Evolutionary conservation across 495 filamentous ascomycete genomes (phyloP), one percentile per base, ranked within the genome.

Genomic region (Amphirosellinia nigrospora): DNA sequence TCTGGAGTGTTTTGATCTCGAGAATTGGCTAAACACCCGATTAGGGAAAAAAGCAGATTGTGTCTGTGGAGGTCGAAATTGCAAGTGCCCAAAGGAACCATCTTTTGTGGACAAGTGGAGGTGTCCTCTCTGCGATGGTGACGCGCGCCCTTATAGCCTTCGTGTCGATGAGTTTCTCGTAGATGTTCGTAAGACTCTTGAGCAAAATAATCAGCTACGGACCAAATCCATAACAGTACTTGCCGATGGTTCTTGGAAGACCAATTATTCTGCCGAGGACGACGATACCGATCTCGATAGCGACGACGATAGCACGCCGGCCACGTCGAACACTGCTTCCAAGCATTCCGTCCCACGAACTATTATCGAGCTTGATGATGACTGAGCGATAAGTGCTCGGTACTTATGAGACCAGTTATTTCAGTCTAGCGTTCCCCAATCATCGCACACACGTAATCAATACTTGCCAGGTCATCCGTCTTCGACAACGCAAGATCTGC

Each of bases 1-100:
- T 76, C 80, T 88, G 43, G 93, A 97, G 78, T 96, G 93, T 77
- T 97, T 98, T 76, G 94, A 98, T 77, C 89, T 96, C 28, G 87
- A 93, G 32, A 93, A 87, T 0, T 97, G 91, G 81, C 85, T 98
- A 15, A 75, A 81, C 16, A 93, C 91, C 0, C 86, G 91, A 0
- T 80, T 79, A 39, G 67, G 75, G 39, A 86, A 79, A 75, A 79
- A 78, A 70, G 81, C 48, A 16, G 0, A 77, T 66, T 73, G 73
- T 68, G 81, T 74, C 53, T 86, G 74, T 43, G 46, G 59, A 7
- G 72, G 75, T 52, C 66, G 70, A 0, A 36, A 61, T 3, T 84
- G 81, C 63, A 70, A 65, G 2, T 84, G 82, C 64, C 70, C 72
- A 10, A 74, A 56, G 36, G 82, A 85, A 68, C 86, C 88, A 0